Evolutionary conservation across 2,329 filamentous ascomycete genomes (phyloP).

Genomic region (Trichoderma atrobrunneum): DNA sequence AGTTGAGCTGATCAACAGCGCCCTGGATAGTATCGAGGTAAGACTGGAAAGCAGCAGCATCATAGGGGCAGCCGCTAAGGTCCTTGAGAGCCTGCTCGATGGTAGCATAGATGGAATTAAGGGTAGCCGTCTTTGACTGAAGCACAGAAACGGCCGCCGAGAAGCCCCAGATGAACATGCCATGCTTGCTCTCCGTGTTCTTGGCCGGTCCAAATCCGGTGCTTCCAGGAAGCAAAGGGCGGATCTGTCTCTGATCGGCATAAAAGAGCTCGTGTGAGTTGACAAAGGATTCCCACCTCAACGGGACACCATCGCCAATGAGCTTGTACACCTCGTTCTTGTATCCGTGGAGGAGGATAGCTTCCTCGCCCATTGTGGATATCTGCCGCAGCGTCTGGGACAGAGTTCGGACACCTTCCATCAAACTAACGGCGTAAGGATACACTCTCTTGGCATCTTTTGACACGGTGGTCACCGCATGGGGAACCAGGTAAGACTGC

Average conservation of each 20-base stretch:
- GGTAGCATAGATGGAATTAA: conserved; percentile 76
- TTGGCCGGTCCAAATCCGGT: conserved; percentile 46
- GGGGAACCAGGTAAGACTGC: conserved; percentile 92
- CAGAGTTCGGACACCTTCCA: conserved; percentile 96
- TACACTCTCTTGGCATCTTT: conserved; percentile 99
- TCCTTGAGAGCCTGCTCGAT: conserved; percentile 79
- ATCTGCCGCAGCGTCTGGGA: conserved; percentile 85
- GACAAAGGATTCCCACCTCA: conserved; percentile 97
- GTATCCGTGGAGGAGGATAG: conserved; percentile 84
- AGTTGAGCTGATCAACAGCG: conserved; percentile 90
- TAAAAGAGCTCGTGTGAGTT: conserved; percentile 87
- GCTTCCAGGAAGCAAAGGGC: conserved; percentile 40
- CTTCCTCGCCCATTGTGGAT: conserved; percentile 78
- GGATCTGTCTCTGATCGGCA: conserved; percentile 50
- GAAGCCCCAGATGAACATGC: conserved; percentile 94
- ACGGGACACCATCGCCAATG: conserved; percentile 79
- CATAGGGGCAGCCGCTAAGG: conserved; percentile 80
- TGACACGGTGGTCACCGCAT: conserved; percentile 90
- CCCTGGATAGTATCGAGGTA: conserved; percentile 84
- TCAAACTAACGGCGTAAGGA: conserved; percentile 93
- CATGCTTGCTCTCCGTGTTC: conserved; percentile 82
- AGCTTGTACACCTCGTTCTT: conserved; percentile 84
- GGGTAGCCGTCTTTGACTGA: conserved; percentile 78
- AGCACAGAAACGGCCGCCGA: conserved; percentile 82
- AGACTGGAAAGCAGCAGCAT: conserved; percentile 71